Percentiles rank a stretch among this genome's conserved stretches.
phyloP scores from a whole-genome alignment of 23 red algal genomes.

The Chondrus crispus region DNA sequence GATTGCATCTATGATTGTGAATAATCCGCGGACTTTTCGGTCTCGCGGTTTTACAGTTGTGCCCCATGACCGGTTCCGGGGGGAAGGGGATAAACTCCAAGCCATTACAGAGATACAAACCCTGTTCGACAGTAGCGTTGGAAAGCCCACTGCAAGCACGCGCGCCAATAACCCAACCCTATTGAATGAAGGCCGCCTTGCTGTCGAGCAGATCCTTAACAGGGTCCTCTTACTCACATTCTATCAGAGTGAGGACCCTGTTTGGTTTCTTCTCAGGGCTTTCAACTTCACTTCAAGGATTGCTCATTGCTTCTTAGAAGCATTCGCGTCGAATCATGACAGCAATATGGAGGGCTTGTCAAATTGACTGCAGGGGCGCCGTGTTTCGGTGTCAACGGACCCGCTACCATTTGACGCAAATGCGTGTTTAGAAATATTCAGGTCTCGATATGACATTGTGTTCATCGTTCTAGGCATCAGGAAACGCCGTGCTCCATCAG shows the following conservation, averaged over 20 bases:
- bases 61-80: neutral
- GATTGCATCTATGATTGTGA: neutral
- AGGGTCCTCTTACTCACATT: neutral
- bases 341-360: neutral
- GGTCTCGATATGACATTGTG: neutral
- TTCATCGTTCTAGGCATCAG: neutral
- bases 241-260: conserved; percentile 2
- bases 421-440: neutral
- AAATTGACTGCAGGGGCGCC: neutral
- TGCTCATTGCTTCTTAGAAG: neutral
- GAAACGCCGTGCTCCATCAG: neutral
- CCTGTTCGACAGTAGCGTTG: neutral
- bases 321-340: neutral
- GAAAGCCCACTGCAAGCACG: neutral
- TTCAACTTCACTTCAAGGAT: conserved; percentile 21
- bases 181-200: neutral
- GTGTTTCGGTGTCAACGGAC: neutral
- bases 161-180: neutral
- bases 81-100: neutral
- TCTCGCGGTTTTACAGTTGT: neutral
- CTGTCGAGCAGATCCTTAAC: neutral
- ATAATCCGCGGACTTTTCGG: neutral
- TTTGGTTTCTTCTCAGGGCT: conserved; percentile 8
- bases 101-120: neutral
- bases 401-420: neutral